Evolutionary conservation across 352 stramenopile genomes (phyloP).

Genomic region (Peronospora belbahrii): DNA sequence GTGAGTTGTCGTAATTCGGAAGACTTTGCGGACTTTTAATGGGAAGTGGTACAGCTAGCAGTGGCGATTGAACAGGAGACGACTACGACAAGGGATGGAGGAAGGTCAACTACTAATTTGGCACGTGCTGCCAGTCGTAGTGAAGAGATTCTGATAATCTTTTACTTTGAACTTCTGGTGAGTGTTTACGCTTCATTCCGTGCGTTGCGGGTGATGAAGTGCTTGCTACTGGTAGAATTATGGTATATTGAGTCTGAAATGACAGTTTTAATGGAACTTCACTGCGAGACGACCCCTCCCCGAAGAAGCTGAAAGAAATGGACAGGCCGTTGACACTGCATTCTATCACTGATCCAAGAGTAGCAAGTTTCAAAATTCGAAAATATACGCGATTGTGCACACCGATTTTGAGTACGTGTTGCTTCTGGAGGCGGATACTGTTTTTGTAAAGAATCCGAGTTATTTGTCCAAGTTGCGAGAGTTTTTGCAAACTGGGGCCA

Average conservation of each 20-base stretch:
- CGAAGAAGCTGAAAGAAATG: conserved; percentile 16
- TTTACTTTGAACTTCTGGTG: conserved; percentile 45
- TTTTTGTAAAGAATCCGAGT: conserved; percentile 38
- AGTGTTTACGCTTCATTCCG: conserved; percentile 36
- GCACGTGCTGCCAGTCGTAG: neutral
- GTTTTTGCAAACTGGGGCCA: conserved; percentile 28
- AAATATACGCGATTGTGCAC: conserved; percentile 37
- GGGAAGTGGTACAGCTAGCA: conserved; percentile 12
- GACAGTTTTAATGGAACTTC: conserved; percentile 8
- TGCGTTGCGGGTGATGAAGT: conserved; percentile 34
- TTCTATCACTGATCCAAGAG: conserved; percentile 19
- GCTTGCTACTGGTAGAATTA: conserved; percentile 46
- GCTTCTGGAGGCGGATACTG: conserved; percentile 51
- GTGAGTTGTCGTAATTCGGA: conserved; percentile 37
- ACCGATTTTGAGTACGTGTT: conserved; percentile 32
- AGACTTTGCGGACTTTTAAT: conserved; percentile 38
- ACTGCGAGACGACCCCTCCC: conserved; percentile 12
- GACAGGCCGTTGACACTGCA: conserved; percentile 24
- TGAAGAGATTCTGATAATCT: conserved; percentile 45
- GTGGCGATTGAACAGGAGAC: conserved; percentile 11
- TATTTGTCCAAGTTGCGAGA: conserved; percentile 37
- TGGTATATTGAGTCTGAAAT: conserved; percentile 46
- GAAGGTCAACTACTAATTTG: neutral
- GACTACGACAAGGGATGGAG: neutral
- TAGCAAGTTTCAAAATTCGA: conserved; percentile 40